Conservation (phyloP, 768 basidiomycete species). For the Ramaria sp. region DNA sequence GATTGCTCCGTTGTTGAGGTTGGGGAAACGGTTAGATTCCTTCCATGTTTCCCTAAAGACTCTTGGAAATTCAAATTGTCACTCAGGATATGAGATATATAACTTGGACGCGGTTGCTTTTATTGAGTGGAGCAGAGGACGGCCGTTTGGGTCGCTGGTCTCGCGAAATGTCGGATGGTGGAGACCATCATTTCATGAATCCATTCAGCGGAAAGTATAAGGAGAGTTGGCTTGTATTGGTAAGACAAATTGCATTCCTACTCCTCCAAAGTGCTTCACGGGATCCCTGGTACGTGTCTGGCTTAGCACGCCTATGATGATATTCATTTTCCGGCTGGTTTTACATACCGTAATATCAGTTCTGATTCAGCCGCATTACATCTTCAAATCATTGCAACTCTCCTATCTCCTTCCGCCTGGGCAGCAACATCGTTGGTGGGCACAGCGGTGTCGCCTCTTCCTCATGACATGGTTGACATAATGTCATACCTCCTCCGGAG, state of each 20-base stretch:
- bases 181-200: slow-evolving; percentile 25
- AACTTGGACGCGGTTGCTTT: slow-evolving; percentile 52
- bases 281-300: slow-evolving; percentile 35
- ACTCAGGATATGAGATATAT: slow-evolving; percentile 38
- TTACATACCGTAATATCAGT: slow-evolving; percentile 23
- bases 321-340: not conserved
- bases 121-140: slow-evolving; percentile 41
- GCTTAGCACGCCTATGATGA: not conserved
- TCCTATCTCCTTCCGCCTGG: slow-evolving; percentile 25
- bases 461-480: slow-evolving; percentile 16
- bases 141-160: slow-evolving; percentile 26
- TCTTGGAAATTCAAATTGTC: not conserved
- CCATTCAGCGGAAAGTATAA: slow-evolving; percentile 27
- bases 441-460: not conserved
- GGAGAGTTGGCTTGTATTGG: slow-evolving; percentile 51
- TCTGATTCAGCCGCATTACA: slow-evolving; percentile 35
- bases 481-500: slow-evolving; percentile 36
- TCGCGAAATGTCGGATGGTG: slow-evolving; percentile 12
- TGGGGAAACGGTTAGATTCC: not conserved
- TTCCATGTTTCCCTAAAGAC: not conserved
- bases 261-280: slow-evolving; percentile 43
- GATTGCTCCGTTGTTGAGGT: not conserved
- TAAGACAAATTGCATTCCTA: slow-evolving; percentile 36
- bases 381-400: slow-evolving; percentile 38
- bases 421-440: not conserved